Evolutionary conservation across 2,329 filamentous ascomycete species (phyloP), one percentile per base, ranked within the genome.

Genomic region (Fusarium newnesense): DNA sequence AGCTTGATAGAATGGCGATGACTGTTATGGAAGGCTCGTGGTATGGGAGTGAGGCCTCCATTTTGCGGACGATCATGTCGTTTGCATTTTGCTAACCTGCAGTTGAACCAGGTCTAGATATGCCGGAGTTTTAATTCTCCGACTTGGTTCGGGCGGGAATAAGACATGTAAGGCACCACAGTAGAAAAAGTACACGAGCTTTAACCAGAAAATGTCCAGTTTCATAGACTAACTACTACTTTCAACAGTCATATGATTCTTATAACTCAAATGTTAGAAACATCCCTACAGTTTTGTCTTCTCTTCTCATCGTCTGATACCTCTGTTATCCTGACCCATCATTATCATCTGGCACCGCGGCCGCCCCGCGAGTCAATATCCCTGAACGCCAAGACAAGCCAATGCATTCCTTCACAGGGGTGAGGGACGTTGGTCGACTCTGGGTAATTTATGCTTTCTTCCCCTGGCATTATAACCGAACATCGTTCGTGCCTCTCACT

Each of bases 11-110:
- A 47, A 88, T 85, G 5, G 94, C 84, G 50, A 94, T 87, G 0
- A 85, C 87, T 13, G 82, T 72, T 24, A 94, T 90, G 2, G 80
- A 80, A 0, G 91, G 91, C 74, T 93, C 91, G 63, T 91, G 86
- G 77, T 93, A 94, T 0, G 89, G 83, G 8, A 86, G 78, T 24
- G 81, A 83, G 19, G 78, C 58, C 12, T 71, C 49, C 67, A 74
- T 71, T 19, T 10, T 42, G 32, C 10, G 1, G 11, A 15, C 5
- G 11, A 32, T 68, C 15, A 47, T 21, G 36, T 43, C 10, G 12
- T 19, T 13, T 21, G 10, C 47, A n/a, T 39, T 52, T 37, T 36
- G 26, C 15, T 40, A 24, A 24, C 15, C n/a, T n/a, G 32, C 21
- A 32, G 19, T 9, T 15, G 30, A 61, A 46, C 8, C 39, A 26